Evolutionary conservation across 306 rosid species (phyloP), one percentile per base, ranked within the genome.

Genomic region (Quercus agrifolia): DNA sequence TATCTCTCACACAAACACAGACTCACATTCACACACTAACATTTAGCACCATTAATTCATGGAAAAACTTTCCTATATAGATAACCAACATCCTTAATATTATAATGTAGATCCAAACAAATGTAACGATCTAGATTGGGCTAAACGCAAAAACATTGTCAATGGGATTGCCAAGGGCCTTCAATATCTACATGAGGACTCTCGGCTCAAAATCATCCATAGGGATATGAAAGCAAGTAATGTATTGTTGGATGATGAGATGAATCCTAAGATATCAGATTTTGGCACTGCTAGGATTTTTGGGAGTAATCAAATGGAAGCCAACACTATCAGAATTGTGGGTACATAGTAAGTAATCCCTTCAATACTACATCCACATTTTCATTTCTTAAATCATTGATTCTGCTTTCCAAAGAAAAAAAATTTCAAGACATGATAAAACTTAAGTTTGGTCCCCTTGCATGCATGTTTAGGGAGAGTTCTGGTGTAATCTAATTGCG

Each of bases 161-260:
- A 35, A 75, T 58, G 78, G 78, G 12, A 59, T 61, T 13, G 28
- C 78, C 3, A 75, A 35, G 33, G 78, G 71, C 23, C 31, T 75
- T 75, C 41, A 35, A 23, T 75, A 75, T 23, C 31, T 75, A 23
- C 78, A 75, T 61, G 57, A 75, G 56, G 78, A 75, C 17, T 75
- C 78, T 13, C 17, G 71, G 25, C 71, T 75, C 57, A 75, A 75
- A 59, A 75, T 75, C 4, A 75, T 75, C 21, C 78, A 75, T 2
- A 41, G 71, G 21, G 78, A 75, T 44, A 4, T 75, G 18, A 75
- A 75, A 59, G 71, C 70, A 75, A 75, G 78, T 38, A 75, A 75
- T 13, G 4, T 59, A 20, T 61, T 59, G 23, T 6, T 75, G 10
- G 78, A 75, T 41, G 44, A 20, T 20, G 78, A 59, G 18, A 75